Base-by-base conservation (phyloP, 257 asterid species). In the Penstemon eatonii region DNA sequence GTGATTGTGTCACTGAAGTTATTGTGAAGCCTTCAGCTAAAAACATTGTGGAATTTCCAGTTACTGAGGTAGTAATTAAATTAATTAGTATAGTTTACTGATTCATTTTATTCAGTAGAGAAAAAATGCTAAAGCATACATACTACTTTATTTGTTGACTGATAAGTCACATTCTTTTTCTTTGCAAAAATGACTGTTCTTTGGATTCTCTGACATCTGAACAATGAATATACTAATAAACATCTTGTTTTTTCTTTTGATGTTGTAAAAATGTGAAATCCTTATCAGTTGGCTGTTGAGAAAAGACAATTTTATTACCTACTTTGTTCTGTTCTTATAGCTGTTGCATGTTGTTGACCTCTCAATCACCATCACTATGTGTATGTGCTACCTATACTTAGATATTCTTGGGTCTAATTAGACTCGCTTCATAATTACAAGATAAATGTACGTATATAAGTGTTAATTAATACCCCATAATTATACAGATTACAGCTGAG, bases 41-140 rank as follows among this genome's bases (percentile, higher is more conserved):
- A 46, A 73, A 73, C 55, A 69, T 65, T 60, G 82, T 73, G 40
- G 82, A 78, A 49, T 57, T 69, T 69, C 76, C 75, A 6, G 82
- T 71, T 36, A 61, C 59, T 66, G 63, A 72, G 81, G 80, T 76
- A 66, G 80, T 76, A 66, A 60, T 25, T 25, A 25, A 25, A 25
- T 25, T 1, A 25, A 15, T 15, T 25, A 25, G 33, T 25, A 15
- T 15, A 0, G 18, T 25, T 25, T 25, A 25, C 33, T 25, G 33
- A 25, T 25, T 25, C 2, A 25, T 25, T 1, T 25, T 25, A 25
- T 25, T 1, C 33, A 25, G 33, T 25, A 25, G 33, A 25, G 33
- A 25, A 25, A 25, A 25, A 25, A 25, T 25, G 33, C 33, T 25
- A 25, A 1, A 25, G 33, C 33, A 25, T 25, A 15, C 18, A 15